Evolutionary conservation across 139 green algal species (phyloP).

Genomic region (Tetraselmis striata): DNA sequence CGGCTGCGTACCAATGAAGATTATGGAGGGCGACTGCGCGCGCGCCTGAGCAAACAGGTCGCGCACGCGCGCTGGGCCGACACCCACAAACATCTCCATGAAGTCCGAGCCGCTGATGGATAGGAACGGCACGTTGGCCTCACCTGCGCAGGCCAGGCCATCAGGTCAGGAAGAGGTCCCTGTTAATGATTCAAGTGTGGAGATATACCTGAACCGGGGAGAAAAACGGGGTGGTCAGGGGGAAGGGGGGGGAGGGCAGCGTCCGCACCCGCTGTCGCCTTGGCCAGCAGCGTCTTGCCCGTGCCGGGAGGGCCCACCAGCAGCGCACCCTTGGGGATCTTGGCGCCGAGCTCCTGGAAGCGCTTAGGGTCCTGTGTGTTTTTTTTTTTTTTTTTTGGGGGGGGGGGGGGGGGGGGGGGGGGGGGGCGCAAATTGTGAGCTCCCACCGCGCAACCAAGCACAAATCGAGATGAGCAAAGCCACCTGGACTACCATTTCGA

Average conservation of each 20-base stretch:
- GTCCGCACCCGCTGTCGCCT: conserved; percentile 74
- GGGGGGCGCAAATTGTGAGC: no score
- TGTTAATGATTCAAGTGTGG: neutral
- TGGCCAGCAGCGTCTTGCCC: conserved; percentile 94
- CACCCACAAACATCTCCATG: conserved; percentile 89
- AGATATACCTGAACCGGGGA: neutral
- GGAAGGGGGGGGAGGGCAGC: no score
- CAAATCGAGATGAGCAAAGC: no score
- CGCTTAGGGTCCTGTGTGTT: conserved; percentile 75
- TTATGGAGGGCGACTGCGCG: conserved; percentile 84
- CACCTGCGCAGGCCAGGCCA: conserved; percentile 27
- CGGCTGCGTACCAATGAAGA: conserved; percentile 86
- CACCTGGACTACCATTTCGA: no score
- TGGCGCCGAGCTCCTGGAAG: conserved; percentile 74
- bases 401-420: no score
- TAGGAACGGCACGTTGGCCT: conserved; percentile 93
- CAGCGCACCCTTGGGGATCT: conserved; percentile 88
- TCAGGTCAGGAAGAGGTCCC: neutral
- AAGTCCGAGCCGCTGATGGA: conserved; percentile 64
- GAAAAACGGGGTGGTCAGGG: no score
- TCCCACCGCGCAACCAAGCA: no score
- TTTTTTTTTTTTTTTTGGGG: no score
- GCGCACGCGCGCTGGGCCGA: conserved; percentile 85
- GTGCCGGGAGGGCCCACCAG: conserved; percentile 84
- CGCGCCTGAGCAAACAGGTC: conserved; percentile 91